phyloP scores from a whole-genome alignment of 225 moss, liverwort and hornwort genomes.

The Takakia lepidozioides region DNA sequence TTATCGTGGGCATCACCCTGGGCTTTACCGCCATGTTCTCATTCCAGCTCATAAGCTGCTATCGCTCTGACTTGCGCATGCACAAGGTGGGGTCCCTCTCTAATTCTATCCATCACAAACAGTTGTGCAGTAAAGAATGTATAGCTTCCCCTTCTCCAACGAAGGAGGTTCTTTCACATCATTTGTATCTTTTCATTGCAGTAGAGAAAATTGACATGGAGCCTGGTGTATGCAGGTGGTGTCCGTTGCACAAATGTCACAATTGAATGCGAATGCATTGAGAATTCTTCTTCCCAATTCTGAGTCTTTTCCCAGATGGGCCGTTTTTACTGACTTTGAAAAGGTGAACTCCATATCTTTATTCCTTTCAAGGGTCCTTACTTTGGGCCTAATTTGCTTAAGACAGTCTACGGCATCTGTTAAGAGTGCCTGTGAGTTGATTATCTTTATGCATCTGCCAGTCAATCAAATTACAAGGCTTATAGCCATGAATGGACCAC shows the following conservation, averaged over 20 bases:
- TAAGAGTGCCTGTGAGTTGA: too few relatives aligned
- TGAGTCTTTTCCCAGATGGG: conserved; percentile 58
- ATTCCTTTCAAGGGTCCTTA: too few relatives aligned
- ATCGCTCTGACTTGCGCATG: conserved; percentile 62
- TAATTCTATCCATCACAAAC: background rate
- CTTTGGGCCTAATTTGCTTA: too few relatives aligned
- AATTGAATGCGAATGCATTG: conserved; percentile 28
- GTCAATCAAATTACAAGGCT: too few relatives aligned
- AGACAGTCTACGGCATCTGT: too few relatives aligned
- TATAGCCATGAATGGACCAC: too few relatives aligned
- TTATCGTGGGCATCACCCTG: conserved; percentile 34
- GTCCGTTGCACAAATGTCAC: conserved; percentile 59
- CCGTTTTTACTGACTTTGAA: conserved; percentile 48
- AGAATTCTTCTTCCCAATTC: conserved; percentile 24
- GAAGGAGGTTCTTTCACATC: background rate
- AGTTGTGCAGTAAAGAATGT: background rate
- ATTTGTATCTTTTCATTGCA: background rate
- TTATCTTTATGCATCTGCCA: too few relatives aligned
- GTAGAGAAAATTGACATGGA: conserved; percentile 29
- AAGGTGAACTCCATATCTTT: conserved; percentile 19
- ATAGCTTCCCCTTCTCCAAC: background rate
- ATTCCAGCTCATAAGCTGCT: conserved; percentile 42
- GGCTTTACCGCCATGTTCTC: conserved; percentile 45
- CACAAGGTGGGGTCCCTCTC: conserved; percentile 28
- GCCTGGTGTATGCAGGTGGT: conserved; percentile 54